Evolutionary conservation across 768 basidiomycete genomes (phyloP).

Genomic region (Terana coerulea): DNA sequence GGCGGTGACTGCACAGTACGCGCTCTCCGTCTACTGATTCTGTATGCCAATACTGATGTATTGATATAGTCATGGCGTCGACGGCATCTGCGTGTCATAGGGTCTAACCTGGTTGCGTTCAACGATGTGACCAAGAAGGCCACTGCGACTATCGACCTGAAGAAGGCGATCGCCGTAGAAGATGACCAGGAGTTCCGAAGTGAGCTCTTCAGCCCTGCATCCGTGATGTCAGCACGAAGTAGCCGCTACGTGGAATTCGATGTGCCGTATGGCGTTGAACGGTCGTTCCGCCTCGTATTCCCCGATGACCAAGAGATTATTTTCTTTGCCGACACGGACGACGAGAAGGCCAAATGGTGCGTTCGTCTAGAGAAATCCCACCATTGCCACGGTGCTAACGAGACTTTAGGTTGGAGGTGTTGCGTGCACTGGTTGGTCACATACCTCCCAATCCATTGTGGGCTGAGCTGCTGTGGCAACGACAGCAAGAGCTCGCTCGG

Average conservation of each 20-base stretch:
- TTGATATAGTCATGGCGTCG: conserved; percentile 69
- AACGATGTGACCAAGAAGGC: conserved; percentile 92
- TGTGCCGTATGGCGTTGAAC: conserved; percentile 64
- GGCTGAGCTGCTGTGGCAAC: conserved; percentile 89
- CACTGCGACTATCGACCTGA: conserved; percentile 86
- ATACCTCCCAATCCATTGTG: conserved; percentile 92
- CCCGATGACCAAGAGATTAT: conserved; percentile 71
- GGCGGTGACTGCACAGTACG: conserved; percentile 91
- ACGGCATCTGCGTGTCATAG: conserved; percentile 79
- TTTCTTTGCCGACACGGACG: conserved; percentile 90
- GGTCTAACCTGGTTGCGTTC: conserved; percentile 83
- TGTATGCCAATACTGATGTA: conserved; percentile 4
- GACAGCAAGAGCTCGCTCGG: conserved; percentile 49
- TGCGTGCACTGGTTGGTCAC: conserved; percentile 79
- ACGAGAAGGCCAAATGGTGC: conserved; percentile 85
- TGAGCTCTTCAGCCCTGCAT: conserved; percentile 42
- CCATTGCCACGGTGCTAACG: neutral
- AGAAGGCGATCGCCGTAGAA: conserved; percentile 73
- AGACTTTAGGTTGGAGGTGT: conserved; percentile 73
- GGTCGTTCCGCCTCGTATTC: conserved; percentile 84
- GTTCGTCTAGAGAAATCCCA: conserved; percentile 24
- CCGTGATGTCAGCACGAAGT: conserved; percentile 32
- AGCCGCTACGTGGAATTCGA: conserved; percentile 56
- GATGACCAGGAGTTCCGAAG: conserved; percentile 67
- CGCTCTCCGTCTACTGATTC: conserved; percentile 10